Conservation (phyloP, 192 early-diverging fungal genomes). For the Coemansia reversa region DNA sequence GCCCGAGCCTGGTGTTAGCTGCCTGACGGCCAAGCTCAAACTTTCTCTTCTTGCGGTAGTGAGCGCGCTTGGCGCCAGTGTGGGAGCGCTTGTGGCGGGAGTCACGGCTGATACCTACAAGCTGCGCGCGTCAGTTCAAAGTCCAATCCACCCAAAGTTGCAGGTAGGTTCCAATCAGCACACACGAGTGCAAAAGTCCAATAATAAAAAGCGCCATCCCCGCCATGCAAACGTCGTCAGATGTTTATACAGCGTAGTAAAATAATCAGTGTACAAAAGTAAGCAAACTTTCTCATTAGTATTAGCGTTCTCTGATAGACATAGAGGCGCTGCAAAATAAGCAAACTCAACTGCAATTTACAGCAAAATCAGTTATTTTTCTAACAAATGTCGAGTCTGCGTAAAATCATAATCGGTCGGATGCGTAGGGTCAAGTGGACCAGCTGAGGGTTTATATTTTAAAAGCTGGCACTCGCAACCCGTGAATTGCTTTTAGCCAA, state of each 20-base stretch:
- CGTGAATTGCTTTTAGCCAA: background rate
- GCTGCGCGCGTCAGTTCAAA: background rate
- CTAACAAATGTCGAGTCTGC: background rate
- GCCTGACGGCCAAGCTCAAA: slow-evolving; percentile 99
- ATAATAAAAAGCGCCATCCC: background rate
- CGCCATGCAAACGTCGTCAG: background rate
- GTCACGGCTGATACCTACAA: slow-evolving; percentile 97
- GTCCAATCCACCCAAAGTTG: background rate
- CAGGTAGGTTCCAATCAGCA: background rate
- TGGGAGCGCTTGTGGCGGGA: slow-evolving; percentile 97
- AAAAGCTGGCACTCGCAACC: background rate
- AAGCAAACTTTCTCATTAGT: background rate
- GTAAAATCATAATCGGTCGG: background rate
- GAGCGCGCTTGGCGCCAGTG: slow-evolving; percentile 98
- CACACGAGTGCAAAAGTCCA: background rate
- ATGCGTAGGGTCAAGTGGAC: background rate
- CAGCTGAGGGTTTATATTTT: background rate
- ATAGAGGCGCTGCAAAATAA: background rate
- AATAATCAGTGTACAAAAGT: background rate
- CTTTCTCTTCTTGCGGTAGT: slow-evolving; percentile 99
- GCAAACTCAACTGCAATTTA: background rate
- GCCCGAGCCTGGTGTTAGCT: slow-evolving; percentile 96
- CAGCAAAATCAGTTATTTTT: background rate
- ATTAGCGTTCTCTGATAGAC: background rate
- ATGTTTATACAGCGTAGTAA: background rate